Conservation (phyloP, 1,284 basidiomycete species). For the Omphalotus olearius region DNA sequence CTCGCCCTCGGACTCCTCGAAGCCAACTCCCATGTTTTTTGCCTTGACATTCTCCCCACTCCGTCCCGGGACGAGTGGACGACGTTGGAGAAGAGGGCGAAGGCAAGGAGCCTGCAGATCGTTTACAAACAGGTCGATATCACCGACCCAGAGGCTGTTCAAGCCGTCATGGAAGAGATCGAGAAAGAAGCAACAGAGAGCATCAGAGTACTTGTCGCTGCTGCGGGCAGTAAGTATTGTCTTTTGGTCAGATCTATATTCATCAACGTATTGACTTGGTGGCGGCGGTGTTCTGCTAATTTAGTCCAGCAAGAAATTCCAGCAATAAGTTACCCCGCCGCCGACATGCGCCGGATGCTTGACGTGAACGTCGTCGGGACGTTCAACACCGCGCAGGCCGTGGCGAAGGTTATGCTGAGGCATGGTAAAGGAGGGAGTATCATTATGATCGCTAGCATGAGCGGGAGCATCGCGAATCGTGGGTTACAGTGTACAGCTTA, state of each 20-base stretch:
- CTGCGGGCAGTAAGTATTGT: conserved; percentile 10
- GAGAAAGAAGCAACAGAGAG: conserved; percentile 5
- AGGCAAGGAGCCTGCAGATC: background rate
- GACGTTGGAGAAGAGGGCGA: background rate
- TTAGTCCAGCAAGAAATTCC: conserved; percentile 12
- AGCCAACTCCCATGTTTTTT: conserved; percentile 12
- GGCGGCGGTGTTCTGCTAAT: background rate
- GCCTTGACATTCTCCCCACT: conserved; percentile 11
- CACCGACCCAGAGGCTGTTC: conserved; percentile 5
- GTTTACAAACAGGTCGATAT: conserved; percentile 11
- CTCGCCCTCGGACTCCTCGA: conserved; percentile 4
- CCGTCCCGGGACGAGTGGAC: conserved; percentile 10
- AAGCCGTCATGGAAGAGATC: conserved; percentile 3
- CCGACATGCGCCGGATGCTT: conserved; percentile 15
- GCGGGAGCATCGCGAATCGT: conserved; percentile 26
- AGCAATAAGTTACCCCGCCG: conserved; percentile 10
- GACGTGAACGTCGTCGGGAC: conserved; percentile 39
- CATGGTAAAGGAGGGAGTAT: conserved; percentile 35
- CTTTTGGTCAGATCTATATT: background rate
- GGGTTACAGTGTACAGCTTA: conserved; percentile 10
- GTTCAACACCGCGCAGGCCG: conserved; percentile 36
- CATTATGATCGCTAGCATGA: conserved; percentile 47
- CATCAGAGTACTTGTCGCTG: conserved; percentile 9
- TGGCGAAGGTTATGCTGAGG: conserved; percentile 32
- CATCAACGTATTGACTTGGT: background rate